phyloP scores from a whole-genome alignment of 768 basidiomycete species.

The Mrakia frigida region DNA sequence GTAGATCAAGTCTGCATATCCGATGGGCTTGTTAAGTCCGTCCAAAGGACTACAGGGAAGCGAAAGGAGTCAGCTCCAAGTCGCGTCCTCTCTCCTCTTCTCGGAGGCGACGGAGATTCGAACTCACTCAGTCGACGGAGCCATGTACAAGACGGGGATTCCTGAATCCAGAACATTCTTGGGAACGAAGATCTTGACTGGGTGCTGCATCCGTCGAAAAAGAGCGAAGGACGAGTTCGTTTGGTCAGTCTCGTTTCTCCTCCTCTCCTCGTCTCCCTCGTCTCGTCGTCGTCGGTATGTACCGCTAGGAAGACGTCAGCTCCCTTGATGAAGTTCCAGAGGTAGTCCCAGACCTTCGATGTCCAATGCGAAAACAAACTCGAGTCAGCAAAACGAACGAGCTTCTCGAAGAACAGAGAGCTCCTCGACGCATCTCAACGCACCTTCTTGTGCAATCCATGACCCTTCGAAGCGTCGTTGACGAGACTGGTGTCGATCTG shows the following conservation, averaged over 20 bases:
- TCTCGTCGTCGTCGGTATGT: constrained; percentile 33
- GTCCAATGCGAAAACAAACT: background rate
- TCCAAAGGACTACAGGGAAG: constrained; percentile 58
- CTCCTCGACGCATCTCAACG: too few relatives aligned
- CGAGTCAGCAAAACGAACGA: background rate
- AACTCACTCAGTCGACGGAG: constrained; percentile 37
- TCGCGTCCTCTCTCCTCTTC: background rate
- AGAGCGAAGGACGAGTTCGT: too few relatives aligned
- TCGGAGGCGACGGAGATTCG: background rate
- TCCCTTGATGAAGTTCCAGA: constrained; percentile 85
- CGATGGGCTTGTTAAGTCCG: constrained; percentile 85
- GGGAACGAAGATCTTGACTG: constrained; percentile 90
- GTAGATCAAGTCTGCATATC: constrained; percentile 36
- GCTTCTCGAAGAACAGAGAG: too few relatives aligned
- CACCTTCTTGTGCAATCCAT: constrained; percentile 8
- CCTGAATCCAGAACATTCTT: constrained; percentile 61
- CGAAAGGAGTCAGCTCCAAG: background rate
- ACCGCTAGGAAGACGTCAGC: constrained; percentile 85
- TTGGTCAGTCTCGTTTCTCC: too few relatives aligned
- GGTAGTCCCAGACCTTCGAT: constrained; percentile 63
- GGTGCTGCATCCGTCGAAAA: constrained; percentile 52
- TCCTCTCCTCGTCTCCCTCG: too few relatives aligned
- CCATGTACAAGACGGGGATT: constrained; percentile 42
- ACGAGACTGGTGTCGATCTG: constrained; percentile 75
- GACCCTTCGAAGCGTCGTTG: constrained; percentile 56